Evolutionary conservation across 306 rosid species (phyloP), one percentile per base, ranked within the genome.

Genomic region (Prunus dulcis): DNA sequence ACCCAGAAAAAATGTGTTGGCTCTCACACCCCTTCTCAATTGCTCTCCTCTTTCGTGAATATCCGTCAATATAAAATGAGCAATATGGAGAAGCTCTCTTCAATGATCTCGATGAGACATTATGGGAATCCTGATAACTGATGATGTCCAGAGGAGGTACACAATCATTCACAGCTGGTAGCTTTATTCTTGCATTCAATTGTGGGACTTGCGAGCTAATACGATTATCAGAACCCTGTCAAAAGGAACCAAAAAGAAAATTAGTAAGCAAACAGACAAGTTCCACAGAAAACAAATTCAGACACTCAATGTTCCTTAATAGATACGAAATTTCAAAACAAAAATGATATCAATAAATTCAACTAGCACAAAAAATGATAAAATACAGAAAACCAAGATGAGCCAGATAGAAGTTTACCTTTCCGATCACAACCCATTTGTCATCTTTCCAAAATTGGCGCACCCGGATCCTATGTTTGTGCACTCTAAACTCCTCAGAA

Each of bases 371-470:
- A 7, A 71, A 72, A 69, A 18, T 18, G 56, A 70, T 3, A 50
- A 10, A 28, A 6, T 0, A 65, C 14, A 50, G 10, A 28, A 64
- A 47, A 56, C 52, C 45, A 60, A 51, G 23, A 20, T 23, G 12
- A 76, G 12, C 20, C 8, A 64, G n/a, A 78, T 19, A 63, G 50
- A 68, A 70, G 65, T 22, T 75, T 83, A 92, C 96, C 97, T 69
- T 86, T 46, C 82, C 87, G 10, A 86, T 71, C 43, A 81, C 60
- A 78, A 84, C 27, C 97, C 99, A 95, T 71, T 76, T 82, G 23
- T 73, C 87, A 73, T 89, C 84, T 64, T 80, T 76, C 97, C 93
- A 90, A 45, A 84, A 82, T 45, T 89, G 91, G 18, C 92, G 88
- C 18, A 63, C 78, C 82, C 99, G 85, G 70, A 84, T 80, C 80